Conservation (phyloP, 2,329 filamentous ascomycete genomes). For the Pseudogymnoascus sp. region DNA sequence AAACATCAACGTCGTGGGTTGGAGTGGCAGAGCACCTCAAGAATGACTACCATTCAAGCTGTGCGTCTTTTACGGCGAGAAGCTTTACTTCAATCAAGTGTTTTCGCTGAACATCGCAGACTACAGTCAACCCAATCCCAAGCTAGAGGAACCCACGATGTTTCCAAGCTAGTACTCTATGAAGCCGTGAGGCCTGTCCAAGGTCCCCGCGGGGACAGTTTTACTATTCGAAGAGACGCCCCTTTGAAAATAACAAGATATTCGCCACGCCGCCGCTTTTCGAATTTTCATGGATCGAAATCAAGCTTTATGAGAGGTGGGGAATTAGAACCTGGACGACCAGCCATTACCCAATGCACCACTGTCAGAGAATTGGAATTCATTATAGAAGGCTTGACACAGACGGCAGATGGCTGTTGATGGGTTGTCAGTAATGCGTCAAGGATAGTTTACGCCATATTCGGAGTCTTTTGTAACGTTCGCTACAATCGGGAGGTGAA, state of each 20-base stretch:
- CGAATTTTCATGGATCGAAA: neutral
- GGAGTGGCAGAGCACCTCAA: neutral
- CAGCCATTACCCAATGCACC: neutral
- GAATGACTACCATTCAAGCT: neutral
- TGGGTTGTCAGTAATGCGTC: conserved; percentile 15
- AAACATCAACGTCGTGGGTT: neutral
- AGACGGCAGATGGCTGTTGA: conserved; percentile 17
- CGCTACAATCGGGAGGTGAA: neutral
- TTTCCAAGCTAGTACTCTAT: neutral
- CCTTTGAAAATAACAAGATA: neutral
- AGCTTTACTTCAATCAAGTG: conserved; percentile 9
- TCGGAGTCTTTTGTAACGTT: conserved; percentile 21
- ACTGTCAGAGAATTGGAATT: conserved; percentile 20
- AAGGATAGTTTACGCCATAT: neutral
- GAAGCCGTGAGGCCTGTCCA: neutral
- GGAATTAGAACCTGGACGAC: no score
- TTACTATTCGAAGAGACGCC: neutral
- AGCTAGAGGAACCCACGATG: neutral
- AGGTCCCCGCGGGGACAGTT: no score
- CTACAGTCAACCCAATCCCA: conserved; percentile 16
- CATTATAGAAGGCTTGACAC: conserved; percentile 11
- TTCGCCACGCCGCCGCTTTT: neutral
- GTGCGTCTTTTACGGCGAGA: conserved; percentile 9
- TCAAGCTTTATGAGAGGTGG: no score
- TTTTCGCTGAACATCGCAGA: conserved; percentile 14